Evolutionary conservation across 2,329 filamentous ascomycete species (phyloP).

Genomic region (Helminthosporium solani): DNA sequence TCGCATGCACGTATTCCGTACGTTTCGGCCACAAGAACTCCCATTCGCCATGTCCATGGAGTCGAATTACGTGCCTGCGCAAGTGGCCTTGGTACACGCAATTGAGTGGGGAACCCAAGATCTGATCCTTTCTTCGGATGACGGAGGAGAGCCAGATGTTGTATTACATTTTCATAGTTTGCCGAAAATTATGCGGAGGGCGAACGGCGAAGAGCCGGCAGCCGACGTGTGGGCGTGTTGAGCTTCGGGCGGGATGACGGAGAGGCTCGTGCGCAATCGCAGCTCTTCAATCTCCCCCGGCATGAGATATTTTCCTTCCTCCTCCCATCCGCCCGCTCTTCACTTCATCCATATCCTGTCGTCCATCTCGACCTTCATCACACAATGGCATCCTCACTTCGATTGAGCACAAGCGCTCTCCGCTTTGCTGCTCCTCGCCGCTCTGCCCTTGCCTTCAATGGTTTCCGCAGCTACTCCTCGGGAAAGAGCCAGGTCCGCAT

Average conservation of each 20-base stretch:
- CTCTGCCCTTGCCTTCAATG: conserved; percentile 74
- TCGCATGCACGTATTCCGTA: no score
- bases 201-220: neutral
- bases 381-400: conserved; percentile 80
- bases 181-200: conserved; percentile 1
- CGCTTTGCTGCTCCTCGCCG: conserved; percentile 67
- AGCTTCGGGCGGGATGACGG: conserved; percentile 1
- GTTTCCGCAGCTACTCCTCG: conserved; percentile 86
- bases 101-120: neutral
- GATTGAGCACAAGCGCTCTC: conserved; percentile 78
- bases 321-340: conserved; percentile 36
- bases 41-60: no score
- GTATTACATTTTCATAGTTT: neutral
- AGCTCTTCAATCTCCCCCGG: conserved; percentile 2
- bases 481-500: conserved; percentile 75
- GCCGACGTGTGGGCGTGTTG: neutral
- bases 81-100: conserved; percentile 1
- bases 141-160: neutral
- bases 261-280: conserved; percentile 1
- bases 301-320: conserved; percentile 29
- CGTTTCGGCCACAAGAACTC: no score
- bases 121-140: conserved; percentile 1
- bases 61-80: conserved; percentile 6
- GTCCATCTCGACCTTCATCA: conserved; percentile 28
- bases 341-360: conserved; percentile 34